Base-by-base conservation (phyloP, 768 basidiomycete genomes). In the Leccinellum albellum region DNA sequence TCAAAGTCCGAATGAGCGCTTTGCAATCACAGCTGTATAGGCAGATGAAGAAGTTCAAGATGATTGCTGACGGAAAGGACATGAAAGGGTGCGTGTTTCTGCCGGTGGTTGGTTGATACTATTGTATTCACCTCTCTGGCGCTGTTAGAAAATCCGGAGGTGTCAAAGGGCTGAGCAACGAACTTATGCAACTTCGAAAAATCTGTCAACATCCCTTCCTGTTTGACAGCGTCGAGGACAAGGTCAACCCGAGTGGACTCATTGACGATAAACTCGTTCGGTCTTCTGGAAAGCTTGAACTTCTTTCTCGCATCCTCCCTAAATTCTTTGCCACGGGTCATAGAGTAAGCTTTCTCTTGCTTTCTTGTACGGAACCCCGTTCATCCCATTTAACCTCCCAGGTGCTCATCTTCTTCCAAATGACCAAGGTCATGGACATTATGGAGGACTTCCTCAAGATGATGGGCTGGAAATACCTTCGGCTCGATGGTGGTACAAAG, bases 331-430 rank as follows among this genome's bases (percentile, higher is more conserved):
- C 82, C 6, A 93, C 91, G 6, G 90, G 88, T 4, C 97, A 98
- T 76, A 86, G 95, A 69, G 92, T 91, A 67, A 48, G 82, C 63
- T 20, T 24, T 33, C 6, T 20, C 20, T 51, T 17, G 13, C 20
- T 1, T 10, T 37, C 1, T 5, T 37, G 4, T 5, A 33, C 17
- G 35, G 7, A 23, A 47, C 20, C 28, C 4, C 62, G 33, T 12
- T 58, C 8, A 53, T 54, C 52, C 42, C 20, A 44, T 50, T n/a
- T 54, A 55, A 45, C 55, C 14, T 51, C 47, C 0, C 61, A 94
- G 90, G 92, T 96, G 47, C 85, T 99, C 55, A 98, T 99, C 65
- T 98, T 99, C 85, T 98, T 98, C 87, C 97, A 99, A 75, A 98
- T 98, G 97, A 98, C 95, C 15, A 91, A 94, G 68, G 93, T 98